Base-by-base conservation (phyloP, 179 eudicot species). In the Beta corolliflora region DNA sequence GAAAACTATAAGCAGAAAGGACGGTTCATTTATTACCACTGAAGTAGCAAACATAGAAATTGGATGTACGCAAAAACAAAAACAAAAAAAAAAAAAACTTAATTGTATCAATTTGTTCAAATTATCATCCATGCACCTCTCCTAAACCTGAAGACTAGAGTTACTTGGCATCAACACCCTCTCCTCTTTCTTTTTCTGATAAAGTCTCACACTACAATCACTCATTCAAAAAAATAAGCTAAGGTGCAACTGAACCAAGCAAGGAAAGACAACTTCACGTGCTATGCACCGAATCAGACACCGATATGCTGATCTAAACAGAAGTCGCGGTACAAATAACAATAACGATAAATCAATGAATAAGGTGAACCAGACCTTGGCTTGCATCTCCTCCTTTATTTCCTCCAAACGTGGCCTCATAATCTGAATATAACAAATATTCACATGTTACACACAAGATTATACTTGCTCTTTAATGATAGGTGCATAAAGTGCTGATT, bases 341-440 rank as follows among this genome's bases (percentile, higher is more conserved):
- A 8, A 25, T 29, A 3, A 29, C 2, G 13, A 67, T 21, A 8
- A 8, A 18, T 23, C 5, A 14, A 31, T 36, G 29, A 25, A 65
- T 31, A 48, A 75, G 71, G 59, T 54, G 48, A 60, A 65, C 7
- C 83, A 83, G 91, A 96, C 99, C 94, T 73, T 89, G 18, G 79
- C 85, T 65, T 90, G 79, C 93, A 97, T 90, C 85, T 97, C 97
- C 84, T 71, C 85, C 86, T 89, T 92, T 66, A 97, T 89, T 84
- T 87, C 91, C 85, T 94, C 99, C 82, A 94, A 77, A 48, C 84
- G 85, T 79, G 99, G 99, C 76, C 98, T 90, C 88, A 97, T 79
- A 76, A 94, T 73, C 99, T 97, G 91, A 87, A 87, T 16, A 75
- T 75, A 60, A 82, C 55, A 76, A 77, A 60, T 29, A 68, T 81